These are phyloP conservation scores for Backusella sp. DNA, from an alignment of 192 early-diverging fungal genomes.

Conservation along the genomic window DNA sequence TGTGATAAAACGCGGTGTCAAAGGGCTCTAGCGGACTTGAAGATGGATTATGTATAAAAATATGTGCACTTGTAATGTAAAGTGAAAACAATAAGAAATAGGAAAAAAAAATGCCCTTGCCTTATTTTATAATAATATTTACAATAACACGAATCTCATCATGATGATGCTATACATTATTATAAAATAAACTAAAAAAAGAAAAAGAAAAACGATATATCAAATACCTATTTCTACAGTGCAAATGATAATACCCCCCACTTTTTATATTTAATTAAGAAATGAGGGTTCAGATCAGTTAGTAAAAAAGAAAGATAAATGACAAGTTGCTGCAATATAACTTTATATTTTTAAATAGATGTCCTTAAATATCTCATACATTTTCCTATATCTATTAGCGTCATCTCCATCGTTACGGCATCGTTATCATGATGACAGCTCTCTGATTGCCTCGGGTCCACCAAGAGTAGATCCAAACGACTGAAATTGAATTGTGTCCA, in stretches of 20 bases:
- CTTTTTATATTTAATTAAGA: background rate
- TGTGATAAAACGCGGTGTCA: background rate
- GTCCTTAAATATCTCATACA: too few relatives aligned
- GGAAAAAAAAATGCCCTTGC: background rate
- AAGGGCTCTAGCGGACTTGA: background rate
- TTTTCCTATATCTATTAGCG: background rate
- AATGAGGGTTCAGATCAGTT: too few relatives aligned
- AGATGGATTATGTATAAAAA: background rate
- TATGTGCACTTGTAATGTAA: too few relatives aligned
- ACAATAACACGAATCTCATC: background rate
- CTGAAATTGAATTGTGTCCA: background rate
- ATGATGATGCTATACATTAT: background rate
- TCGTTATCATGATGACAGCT: background rate
- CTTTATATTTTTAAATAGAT: too few relatives aligned
- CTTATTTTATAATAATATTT: background rate
- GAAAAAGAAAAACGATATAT: too few relatives aligned
- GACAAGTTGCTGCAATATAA: too few relatives aligned
- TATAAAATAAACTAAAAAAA: background rate
- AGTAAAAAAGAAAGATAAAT: too few relatives aligned
- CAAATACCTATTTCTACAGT: background rate
- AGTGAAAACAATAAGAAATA: too few relatives aligned
- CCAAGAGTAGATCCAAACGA: background rate
- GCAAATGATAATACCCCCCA: background rate
- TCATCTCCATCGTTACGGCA: background rate
- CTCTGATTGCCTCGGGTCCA: background rate